Evolutionary conservation across 805 yeast species (phyloP), one percentile per base, ranked within the genome.

Genomic region (Ogataea degrootiae): DNA sequence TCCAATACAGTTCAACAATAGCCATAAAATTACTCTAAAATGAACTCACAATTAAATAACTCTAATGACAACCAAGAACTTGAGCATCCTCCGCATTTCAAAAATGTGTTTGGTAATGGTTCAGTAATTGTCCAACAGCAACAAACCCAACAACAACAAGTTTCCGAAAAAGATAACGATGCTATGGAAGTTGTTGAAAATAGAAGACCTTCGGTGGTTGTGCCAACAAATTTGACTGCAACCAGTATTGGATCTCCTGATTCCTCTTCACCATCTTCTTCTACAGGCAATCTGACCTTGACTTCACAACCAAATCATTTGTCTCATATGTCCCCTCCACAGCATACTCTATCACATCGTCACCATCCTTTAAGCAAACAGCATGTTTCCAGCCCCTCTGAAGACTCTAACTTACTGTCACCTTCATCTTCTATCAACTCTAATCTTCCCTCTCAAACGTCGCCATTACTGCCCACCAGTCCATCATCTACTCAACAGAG

Each of bases 21-120:
- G 9, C 31, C 9, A 26, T 8, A 9, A 26, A 26, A 34, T 40
- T 17, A 29, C 37, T 31, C 5, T 42, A 63, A 56, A 15, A 71
- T 71, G 74, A 68, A 61, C 51, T 65, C 72, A 6, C 74, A 68
- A 46, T 44, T 66, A 34, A 69, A 72, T 48, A 68, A 71, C 50
- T 59, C 70, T 19, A 66, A 67, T 45, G 67, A 69, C 46, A 70
- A 70, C 43, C 71, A 69, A 47, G 70, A 68, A 47, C 26, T 55
- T 43, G 47, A 58, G 44, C 54, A 56, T 48, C 48, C 66, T 48
- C 58, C 64, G 6, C 63, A 59, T 39, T 61, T 53, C 63, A 69
- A 62, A 55, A 63, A 58, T 55, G 74, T 54, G 59, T 68, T 47
- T 52, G 67, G 48, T 43, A 55, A 48, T 23, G 46, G 58, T 3